phyloP scores from a whole-genome alignment of 441 rosid species.

The Adansonia gregorii region DNA sequence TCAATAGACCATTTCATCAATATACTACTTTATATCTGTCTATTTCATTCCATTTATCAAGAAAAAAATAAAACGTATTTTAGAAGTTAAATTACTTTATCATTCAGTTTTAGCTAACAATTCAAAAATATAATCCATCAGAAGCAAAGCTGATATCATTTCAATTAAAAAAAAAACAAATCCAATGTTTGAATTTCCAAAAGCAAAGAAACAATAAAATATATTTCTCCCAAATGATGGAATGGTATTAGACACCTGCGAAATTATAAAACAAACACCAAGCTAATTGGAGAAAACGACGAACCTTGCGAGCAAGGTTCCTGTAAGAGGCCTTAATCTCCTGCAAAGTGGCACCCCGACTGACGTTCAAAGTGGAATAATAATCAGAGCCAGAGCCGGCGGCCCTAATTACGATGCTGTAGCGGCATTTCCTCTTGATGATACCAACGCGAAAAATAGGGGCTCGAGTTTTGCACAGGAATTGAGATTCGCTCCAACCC shows the following conservation, averaged over 20 bases:
- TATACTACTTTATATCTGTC: not conserved
- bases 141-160: not conserved
- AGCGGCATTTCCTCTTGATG: conserved; percentile 36
- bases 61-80: not conserved
- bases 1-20: not conserved
- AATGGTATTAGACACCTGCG: not conserved
- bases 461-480: not conserved
- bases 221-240: not conserved
- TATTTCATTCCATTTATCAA: not conserved
- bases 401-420: conserved; percentile 41
- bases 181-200: not conserved
- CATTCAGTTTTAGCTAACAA: not conserved
- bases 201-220: not conserved
- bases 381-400: conserved; percentile 52
- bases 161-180: not conserved
- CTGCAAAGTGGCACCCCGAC: conserved; percentile 63
- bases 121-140: not conserved
- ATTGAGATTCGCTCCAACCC: conserved; percentile 26
- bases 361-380: conserved; percentile 66
- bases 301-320: conserved; percentile 87
- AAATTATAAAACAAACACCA: not conserved
- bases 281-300: conserved; percentile 14
- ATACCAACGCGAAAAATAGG: not conserved
- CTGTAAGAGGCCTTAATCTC: conserved; percentile 76
- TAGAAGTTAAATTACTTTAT: not conserved